Conservation (phyloP, 2,329 filamentous ascomycete genomes). For the Tolypocladium cylindrosporum region DNA sequence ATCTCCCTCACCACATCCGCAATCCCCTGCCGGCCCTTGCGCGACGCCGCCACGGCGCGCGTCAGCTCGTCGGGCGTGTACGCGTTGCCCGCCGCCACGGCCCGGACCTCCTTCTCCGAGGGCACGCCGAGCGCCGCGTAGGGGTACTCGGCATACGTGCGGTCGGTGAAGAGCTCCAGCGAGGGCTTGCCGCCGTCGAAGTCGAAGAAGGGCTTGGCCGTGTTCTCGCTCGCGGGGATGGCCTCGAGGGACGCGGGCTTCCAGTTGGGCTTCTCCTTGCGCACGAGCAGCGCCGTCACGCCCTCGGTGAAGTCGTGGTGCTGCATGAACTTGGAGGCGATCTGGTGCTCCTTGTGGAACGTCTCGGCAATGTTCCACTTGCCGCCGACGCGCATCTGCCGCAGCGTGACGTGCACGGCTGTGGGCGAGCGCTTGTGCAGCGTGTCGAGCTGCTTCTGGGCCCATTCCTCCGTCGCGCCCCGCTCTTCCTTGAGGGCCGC, state of each 20-base stretch:
- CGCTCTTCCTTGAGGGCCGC: constrained; percentile 47
- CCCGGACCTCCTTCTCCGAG: constrained; percentile 50
- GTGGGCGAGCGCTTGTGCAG: constrained; percentile 75
- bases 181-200: constrained; percentile 27
- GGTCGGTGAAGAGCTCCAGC: constrained; percentile 51
- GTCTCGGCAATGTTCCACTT: constrained; percentile 75
- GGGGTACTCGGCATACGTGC: constrained; percentile 65
- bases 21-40: constrained; percentile 58
- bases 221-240: constrained; percentile 41
- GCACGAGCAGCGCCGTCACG: constrained; percentile 70
- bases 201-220: constrained; percentile 61
- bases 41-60: constrained; percentile 48
- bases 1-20: constrained; percentile 60
- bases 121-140: constrained; percentile 62
- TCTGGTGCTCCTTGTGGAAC: constrained; percentile 76
- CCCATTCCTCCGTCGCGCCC: constrained; percentile 59
- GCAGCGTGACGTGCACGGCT: constrained; percentile 71
- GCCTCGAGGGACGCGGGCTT: constrained; percentile 62
- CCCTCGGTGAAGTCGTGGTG: constrained; percentile 88
- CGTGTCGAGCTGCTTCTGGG: constrained; percentile 63
- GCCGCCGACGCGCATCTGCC: constrained; percentile 68
- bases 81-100: constrained; percentile 27
- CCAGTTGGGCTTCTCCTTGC: constrained; percentile 65
- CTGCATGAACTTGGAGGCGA: constrained; percentile 81
- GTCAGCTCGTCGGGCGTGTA: constrained; percentile 48